These are phyloP conservation scores for Xylaria venustula DNA, from an alignment of 495 filamentous ascomycete genomes.

Conservation along the genomic window DNA sequence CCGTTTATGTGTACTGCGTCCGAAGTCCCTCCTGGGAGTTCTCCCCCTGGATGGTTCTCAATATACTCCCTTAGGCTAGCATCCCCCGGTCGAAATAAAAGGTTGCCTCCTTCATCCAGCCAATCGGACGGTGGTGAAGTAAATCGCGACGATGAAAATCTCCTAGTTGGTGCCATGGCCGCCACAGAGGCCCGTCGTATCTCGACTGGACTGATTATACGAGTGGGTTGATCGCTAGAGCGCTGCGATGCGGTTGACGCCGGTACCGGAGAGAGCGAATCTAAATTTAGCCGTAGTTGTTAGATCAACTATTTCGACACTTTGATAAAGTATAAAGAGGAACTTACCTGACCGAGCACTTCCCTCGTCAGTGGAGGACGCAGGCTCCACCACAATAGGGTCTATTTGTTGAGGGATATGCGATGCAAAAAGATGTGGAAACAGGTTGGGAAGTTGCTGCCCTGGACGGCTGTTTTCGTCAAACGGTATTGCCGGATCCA, in stretches of 20 bases:
- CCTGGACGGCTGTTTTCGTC: conserved; percentile 1
- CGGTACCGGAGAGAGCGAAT: not conserved
- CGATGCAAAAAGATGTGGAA: not conserved
- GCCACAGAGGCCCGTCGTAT: conserved; percentile 10
- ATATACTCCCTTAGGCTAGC: conserved; percentile 12
- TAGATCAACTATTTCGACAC: not conserved
- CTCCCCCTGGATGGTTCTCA: conserved; percentile 9
- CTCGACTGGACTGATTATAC: conserved; percentile 6
- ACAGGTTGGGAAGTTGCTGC: conserved; percentile 6
- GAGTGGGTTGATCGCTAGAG: not conserved
- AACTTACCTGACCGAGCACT: not conserved
- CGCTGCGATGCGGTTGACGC: conserved; percentile 1
- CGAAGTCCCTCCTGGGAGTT: conserved; percentile 7
- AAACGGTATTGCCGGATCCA: conserved; percentile 1
- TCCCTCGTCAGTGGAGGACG: not conserved
- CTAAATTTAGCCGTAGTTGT: not conserved
- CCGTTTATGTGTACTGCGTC: conserved; percentile 30
- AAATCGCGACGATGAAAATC: not conserved
- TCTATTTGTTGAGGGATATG: not conserved
- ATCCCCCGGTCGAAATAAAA: conserved; percentile 7
- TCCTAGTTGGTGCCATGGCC: not conserved
- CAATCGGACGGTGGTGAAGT: conserved; percentile 18
- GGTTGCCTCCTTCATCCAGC: not conserved
- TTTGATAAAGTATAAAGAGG: not conserved
- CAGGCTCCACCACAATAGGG: not conserved